A percentile compares a stretch with the other conserved stretches of the same genome.
These are phyloP conservation scores for Trifolium subterraneum DNA, from an alignment of 306 rosid genomes.

Conservation along the genomic window DNA sequence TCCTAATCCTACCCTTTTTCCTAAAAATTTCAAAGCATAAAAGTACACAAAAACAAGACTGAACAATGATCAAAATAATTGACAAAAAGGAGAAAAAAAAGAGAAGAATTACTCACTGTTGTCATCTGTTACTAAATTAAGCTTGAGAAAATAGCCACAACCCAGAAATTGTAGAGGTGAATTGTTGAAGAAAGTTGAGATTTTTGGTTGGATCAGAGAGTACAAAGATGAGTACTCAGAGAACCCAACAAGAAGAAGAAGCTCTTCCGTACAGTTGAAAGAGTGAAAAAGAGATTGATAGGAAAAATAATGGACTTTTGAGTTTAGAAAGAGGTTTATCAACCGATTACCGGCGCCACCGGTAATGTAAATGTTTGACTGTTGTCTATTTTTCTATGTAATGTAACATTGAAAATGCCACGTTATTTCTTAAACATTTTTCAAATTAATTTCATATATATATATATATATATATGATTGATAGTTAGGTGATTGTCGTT, in stretches of 20 bases:
- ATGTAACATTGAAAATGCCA: not conserved
- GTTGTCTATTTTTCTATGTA: constrained; percentile 7
- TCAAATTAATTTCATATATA: too few relatives aligned
- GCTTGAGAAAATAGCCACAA: constrained; percentile 35
- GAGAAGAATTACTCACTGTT: constrained; percentile 56
- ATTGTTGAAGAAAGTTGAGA: constrained; percentile 40
- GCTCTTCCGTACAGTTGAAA: constrained; percentile 36
- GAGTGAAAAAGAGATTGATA: constrained; percentile 37
- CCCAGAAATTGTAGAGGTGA: constrained; percentile 37
- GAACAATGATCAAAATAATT: constrained; percentile 5
- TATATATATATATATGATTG: too few relatives aligned
- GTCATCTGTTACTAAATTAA: constrained; percentile 59
- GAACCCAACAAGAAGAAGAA: constrained; percentile 10
- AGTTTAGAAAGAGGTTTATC: constrained; percentile 54
- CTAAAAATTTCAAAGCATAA: constrained; percentile 37
- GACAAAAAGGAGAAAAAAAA: constrained; percentile 2
- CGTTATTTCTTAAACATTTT: not conserved
- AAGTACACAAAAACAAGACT: constrained; percentile 7
- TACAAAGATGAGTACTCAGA: constrained; percentile 19
- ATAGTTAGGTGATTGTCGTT: too few relatives aligned
- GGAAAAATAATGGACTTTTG: not conserved
- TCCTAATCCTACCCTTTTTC: constrained; percentile 14
- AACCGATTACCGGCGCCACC: constrained; percentile 71
- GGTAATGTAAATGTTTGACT: constrained; percentile 63
- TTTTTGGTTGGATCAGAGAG: constrained; percentile 41